These are phyloP conservation scores for Fusarium proliferatum DNA, from an alignment of 2,329 filamentous ascomycete species.

Conservation along the genomic window DNA sequence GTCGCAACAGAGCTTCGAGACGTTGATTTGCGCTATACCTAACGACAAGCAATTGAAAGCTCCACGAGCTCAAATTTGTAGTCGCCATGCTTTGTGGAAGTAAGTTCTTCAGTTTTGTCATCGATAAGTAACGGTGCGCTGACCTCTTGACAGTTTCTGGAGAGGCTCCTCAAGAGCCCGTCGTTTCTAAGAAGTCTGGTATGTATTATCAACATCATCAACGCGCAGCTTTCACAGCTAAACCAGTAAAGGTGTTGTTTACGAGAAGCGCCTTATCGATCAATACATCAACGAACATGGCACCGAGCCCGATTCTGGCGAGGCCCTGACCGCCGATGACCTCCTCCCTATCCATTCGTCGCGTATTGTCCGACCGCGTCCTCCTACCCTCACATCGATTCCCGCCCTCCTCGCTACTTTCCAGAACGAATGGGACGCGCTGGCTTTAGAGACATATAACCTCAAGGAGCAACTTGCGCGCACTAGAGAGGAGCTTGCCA, in stretches of 20 bases:
- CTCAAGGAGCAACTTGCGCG: constrained; percentile 89
- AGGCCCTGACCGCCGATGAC: constrained; percentile 85
- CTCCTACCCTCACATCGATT: constrained; percentile 94
- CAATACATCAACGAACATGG: constrained; percentile 94
- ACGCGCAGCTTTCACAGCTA: constrained; percentile 23
- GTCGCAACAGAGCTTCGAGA: constrained; percentile 44
- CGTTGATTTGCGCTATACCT: constrained; percentile 39
- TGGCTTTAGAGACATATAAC: constrained; percentile 91
- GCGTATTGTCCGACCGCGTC: constrained; percentile 86
- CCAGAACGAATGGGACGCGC: constrained; percentile 97
- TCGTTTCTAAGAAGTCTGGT: constrained; percentile 95
- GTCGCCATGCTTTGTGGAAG: constrained; percentile 62
- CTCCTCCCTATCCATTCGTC: constrained; percentile 87
- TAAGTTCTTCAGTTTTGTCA: constrained; percentile 41
- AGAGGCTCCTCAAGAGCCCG: constrained; percentile 93
- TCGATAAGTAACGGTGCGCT: constrained; percentile 18
- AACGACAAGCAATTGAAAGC: constrained; percentile 47
- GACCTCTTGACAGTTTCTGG: constrained; percentile 78
- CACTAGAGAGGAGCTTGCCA: constrained; percentile 92
- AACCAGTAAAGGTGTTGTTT: constrained; percentile 76
- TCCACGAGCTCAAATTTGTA: constrained; percentile 41
- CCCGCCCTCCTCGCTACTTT: constrained; percentile 93
- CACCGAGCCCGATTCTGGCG: constrained; percentile 89
- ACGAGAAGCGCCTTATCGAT: constrained; percentile 94
- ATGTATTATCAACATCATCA: constrained; percentile 51